Percentiles rank a stretch among this genome's conserved stretches.
phyloP scores from a whole-genome alignment of 2,329 filamentous ascomycete species.

The Juglanconis oblonga region DNA sequence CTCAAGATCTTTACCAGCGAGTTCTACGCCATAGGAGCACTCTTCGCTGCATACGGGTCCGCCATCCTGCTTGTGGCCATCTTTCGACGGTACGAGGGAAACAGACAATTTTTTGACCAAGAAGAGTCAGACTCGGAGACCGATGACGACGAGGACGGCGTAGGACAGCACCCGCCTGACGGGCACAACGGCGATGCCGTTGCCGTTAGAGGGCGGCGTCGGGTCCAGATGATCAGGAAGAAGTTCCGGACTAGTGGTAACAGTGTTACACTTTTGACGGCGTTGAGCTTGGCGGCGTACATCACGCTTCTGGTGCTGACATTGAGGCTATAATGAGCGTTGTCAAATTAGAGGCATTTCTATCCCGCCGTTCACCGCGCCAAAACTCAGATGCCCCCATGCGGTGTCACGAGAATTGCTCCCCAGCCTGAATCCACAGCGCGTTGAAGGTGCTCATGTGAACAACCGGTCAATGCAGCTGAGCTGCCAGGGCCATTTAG shows the following conservation, averaged over 20 bases:
- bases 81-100: conserved; percentile 86
- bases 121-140: conserved; percentile 34
- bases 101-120: conserved; percentile 83
- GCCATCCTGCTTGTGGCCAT: conserved; percentile 79
- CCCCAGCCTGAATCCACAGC: not conserved
- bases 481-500: conserved; percentile 10
- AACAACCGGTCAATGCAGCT: conserved; percentile 10
- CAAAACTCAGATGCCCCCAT: not conserved
- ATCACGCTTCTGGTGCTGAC: conserved; percentile 54
- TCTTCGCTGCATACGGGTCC: conserved; percentile 89
- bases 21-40: conserved; percentile 94
- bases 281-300: conserved; percentile 57
- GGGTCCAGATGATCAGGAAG: conserved; percentile 40
- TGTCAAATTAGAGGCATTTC: not conserved
- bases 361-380: not conserved
- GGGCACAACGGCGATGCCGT: conserved; percentile 3
- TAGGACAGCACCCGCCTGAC: not conserved
- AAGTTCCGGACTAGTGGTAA: conserved; percentile 65
- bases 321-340: conserved; percentile 35
- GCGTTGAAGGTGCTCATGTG: conserved; percentile 14
- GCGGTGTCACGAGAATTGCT: conserved; percentile 3
- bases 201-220: conserved; percentile 26
- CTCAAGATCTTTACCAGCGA: conserved; percentile 95
- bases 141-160: conserved; percentile 22
- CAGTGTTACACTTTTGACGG: conserved; percentile 56